Percentiles rank a stretch among this genome's conserved stretches.
phyloP scores from a whole-genome alignment of 305 asterid species.

The Coffea humblotiana region DNA sequence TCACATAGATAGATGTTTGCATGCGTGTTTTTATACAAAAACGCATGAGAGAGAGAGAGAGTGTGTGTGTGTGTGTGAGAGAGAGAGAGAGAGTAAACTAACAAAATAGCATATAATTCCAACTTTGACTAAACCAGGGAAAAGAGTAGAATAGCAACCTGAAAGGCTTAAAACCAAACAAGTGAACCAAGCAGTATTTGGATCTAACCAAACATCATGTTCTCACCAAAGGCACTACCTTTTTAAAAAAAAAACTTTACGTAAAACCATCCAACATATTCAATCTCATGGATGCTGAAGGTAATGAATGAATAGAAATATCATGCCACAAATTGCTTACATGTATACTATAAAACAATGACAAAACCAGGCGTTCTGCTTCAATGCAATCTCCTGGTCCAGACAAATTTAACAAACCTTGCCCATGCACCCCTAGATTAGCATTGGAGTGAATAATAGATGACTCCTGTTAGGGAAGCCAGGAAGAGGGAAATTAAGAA shows the following conservation, averaged over 20 bases:
- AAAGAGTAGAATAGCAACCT: too few species aligned
- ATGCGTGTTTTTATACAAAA: too few species aligned
- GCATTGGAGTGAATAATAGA: constrained; percentile 96
- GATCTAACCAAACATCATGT: background rate
- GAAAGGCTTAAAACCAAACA: background rate
- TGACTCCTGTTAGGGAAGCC: constrained; percentile 57
- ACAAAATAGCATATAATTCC: background rate
- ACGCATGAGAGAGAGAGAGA: background rate
- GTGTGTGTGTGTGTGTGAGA: background rate
- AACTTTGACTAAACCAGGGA: background rate
- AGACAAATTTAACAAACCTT: constrained; percentile 84
- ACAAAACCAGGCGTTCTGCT: constrained; percentile 90
- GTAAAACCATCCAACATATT: background rate
- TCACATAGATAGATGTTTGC: background rate
- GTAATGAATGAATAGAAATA: constrained; percentile 14
- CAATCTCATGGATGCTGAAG: background rate
- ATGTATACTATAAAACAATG: constrained; percentile 87
- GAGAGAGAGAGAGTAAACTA: background rate
- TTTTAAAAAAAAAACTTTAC: background rate
- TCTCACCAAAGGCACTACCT: background rate
- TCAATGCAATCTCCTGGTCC: constrained; percentile 97
- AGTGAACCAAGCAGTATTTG: background rate
- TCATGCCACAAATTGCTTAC: constrained; percentile 48
- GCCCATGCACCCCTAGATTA: constrained; percentile 95
- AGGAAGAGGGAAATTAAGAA: background rate